These are phyloP conservation scores for Exophiala phaeomuriformis DNA, from an alignment of 2,329 filamentous ascomycete genomes.

Conservation along the genomic window DNA sequence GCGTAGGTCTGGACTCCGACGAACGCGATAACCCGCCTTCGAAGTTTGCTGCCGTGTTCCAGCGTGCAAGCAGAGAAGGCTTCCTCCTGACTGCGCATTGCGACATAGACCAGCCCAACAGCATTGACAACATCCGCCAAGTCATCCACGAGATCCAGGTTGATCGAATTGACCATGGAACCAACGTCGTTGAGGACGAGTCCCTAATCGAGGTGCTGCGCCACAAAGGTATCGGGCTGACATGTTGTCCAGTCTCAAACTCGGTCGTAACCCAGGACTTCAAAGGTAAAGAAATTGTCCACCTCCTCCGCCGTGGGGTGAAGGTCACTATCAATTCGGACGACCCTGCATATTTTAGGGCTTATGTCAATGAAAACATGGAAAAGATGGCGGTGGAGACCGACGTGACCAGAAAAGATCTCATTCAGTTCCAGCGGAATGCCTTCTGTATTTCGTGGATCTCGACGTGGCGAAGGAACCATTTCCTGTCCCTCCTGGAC, in stretches of 20 bases:
- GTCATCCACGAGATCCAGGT: constrained; percentile 23
- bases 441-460: constrained; percentile 25
- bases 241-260: constrained; percentile 26
- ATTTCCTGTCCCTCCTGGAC: constrained; percentile 19
- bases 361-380: constrained; percentile 24
- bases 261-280: constrained; percentile 23
- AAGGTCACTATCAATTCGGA: constrained; percentile 26
- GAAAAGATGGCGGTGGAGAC: constrained; percentile 18
- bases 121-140: constrained; percentile 39
- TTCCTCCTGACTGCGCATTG: constrained; percentile 46
- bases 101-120: constrained; percentile 47
- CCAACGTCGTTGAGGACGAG: constrained; percentile 22
- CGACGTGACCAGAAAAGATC: constrained; percentile 19
- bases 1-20: constrained; percentile 26
- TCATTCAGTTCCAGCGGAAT: constrained; percentile 25
- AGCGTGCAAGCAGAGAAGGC: constrained; percentile 32
- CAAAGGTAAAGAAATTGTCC: constrained; percentile 23
- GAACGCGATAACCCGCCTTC: constrained; percentile 25
- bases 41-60: constrained; percentile 25
- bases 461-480: constrained; percentile 20
- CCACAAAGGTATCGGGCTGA: constrained; percentile 21
- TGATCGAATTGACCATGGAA: constrained; percentile 28
- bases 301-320: constrained; percentile 21
- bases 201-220: constrained; percentile 15
- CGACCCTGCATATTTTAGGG: constrained; percentile 27